Percentiles rank a stretch among this genome's conserved stretches.
Evolutionary conservation across 345 rosid species (phyloP).

Genomic region (Citrus unshiu): DNA sequence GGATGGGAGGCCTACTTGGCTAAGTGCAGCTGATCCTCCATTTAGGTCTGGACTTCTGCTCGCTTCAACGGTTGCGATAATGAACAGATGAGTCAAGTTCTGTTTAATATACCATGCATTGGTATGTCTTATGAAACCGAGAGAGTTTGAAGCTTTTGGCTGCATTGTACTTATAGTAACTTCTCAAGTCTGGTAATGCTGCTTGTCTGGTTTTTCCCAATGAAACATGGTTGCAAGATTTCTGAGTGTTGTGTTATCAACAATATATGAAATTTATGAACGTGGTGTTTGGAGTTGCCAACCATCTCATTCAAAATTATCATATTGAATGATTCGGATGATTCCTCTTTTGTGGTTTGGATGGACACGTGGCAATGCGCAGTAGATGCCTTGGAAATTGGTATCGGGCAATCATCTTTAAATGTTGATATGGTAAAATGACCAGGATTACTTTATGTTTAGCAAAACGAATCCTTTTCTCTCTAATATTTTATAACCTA

Average conservation of each 20-base stretch:
- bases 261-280: background rate
- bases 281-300: background rate
- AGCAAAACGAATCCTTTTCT: too few species aligned
- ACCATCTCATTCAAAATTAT: background rate
- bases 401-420: too few species aligned
- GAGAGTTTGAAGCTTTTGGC: background rate
- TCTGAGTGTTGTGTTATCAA: background rate
- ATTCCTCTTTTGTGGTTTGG: too few species aligned
- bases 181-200: background rate
- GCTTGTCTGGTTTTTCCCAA: background rate
- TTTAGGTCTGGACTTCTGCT: background rate
- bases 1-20: conserved; percentile 96
- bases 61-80: background rate
- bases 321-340: too few species aligned
- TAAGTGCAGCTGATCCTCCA: conserved; percentile 32
- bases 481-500: too few species aligned
- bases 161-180: background rate
- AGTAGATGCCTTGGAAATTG: too few species aligned
- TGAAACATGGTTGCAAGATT: background rate
- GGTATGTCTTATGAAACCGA: background rate
- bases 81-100: background rate
- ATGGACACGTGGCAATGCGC: too few species aligned
- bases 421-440: too few species aligned
- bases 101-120: background rate
- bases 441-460: too few species aligned